phyloP scores from a whole-genome alignment of 2,329 filamentous ascomycete species.

The Cladosporium sp. region DNA sequence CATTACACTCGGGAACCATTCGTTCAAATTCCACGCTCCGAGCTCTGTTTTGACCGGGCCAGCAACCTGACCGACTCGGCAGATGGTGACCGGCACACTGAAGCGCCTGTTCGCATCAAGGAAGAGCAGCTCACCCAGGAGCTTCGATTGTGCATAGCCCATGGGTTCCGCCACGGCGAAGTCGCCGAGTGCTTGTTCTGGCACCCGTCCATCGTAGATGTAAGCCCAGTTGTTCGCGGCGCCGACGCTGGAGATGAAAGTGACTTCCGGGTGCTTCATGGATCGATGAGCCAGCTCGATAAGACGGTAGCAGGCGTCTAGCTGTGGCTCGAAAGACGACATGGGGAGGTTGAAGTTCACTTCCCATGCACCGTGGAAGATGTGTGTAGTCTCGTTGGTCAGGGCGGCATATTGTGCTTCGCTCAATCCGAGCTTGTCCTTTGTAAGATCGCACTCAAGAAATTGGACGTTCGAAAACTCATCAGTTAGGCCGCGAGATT shows the following conservation, averaged over 20 bases:
- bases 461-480: slow-evolving; percentile 25
- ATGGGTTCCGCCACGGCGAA: neutral
- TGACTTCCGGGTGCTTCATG: neutral
- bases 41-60: slow-evolving; percentile 18
- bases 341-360: slow-evolving; percentile 33
- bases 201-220: slow-evolving; percentile 8
- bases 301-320: neutral
- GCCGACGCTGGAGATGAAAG: slow-evolving; percentile 5
- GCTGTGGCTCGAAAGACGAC: slow-evolving; percentile 23
- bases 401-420: slow-evolving; percentile 17
- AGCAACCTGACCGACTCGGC: slow-evolving; percentile 24
- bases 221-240: slow-evolving; percentile 1
- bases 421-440: slow-evolving; percentile 22
- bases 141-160: slow-evolving; percentile 8
- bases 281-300: slow-evolving; percentile 19
- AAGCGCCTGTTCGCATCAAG: neutral
- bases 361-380: slow-evolving; percentile 35
- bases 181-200: neutral
- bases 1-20: slow-evolving; percentile 41
- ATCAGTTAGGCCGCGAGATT: slow-evolving; percentile 16
- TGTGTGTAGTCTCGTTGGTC: slow-evolving; percentile 17
- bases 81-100: slow-evolving; percentile 16
- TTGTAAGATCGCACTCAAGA: slow-evolving; percentile 21
- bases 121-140: slow-evolving; percentile 1
- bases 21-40: slow-evolving; percentile 36